phyloP scores from a whole-genome alignment of 495 filamentous ascomycete species.

The Hyaloscypha finlandica region DNA sequence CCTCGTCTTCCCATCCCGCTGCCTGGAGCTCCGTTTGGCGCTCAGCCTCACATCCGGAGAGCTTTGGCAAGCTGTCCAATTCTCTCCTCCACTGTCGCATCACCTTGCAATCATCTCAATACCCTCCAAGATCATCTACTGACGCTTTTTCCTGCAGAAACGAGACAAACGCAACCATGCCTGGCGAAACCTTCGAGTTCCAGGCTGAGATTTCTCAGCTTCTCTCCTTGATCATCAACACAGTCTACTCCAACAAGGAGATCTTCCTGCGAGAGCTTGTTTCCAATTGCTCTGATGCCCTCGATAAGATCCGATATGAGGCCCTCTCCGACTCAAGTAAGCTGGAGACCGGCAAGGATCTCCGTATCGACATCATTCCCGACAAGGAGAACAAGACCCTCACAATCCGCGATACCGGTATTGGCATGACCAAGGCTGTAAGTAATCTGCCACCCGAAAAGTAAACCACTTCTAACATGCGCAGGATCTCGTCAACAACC shows the following conservation, averaged over 20 bases:
- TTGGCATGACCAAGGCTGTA: slow-evolving; percentile 99
- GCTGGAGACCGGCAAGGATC: slow-evolving; percentile 94
- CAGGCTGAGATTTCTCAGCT: slow-evolving; percentile 99
- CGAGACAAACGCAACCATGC: slow-evolving; percentile 52
- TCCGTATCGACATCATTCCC: slow-evolving; percentile 97
- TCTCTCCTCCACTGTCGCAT: neutral
- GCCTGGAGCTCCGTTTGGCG: slow-evolving; percentile 14
- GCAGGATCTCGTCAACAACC: slow-evolving; percentile 98
- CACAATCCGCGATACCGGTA: slow-evolving; percentile 95
- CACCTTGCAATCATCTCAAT: neutral
- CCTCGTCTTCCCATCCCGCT: neutral
- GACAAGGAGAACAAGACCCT: slow-evolving; percentile 96
- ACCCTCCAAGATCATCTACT: neutral
- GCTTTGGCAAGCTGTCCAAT: slow-evolving; percentile 14
- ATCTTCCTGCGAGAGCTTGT: slow-evolving; percentile 98
- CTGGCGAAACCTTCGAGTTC: slow-evolving; percentile 95
- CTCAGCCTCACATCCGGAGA: slow-evolving; percentile 21
- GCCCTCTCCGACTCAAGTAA: slow-evolving; percentile 94
- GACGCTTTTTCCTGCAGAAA: slow-evolving; percentile 13
- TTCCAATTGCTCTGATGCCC: slow-evolving; percentile 96
- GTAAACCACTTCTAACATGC: slow-evolving; percentile 17
- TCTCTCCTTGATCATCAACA: slow-evolving; percentile 99
- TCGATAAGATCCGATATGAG: slow-evolving; percentile 99
- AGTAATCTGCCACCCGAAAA: slow-evolving; percentile 47
- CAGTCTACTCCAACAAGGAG: slow-evolving; percentile 99